Percentiles rank a stretch among this genome's conserved stretches.
phyloP scores from a whole-genome alignment of 257 asterid genomes.

The Handroanthus guayacan region DNA sequence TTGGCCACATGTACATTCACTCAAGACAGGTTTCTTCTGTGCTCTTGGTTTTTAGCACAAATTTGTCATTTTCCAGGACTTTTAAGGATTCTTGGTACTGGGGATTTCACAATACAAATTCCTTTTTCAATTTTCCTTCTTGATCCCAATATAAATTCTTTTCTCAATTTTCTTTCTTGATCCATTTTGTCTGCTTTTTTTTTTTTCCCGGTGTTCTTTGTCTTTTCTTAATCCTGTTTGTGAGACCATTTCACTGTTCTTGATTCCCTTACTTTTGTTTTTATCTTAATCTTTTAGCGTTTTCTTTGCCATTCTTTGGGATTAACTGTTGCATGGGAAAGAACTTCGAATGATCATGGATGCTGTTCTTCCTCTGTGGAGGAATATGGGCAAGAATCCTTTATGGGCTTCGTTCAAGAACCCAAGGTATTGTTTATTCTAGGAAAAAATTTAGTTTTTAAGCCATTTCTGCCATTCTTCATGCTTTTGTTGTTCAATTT shows the following conservation, averaged over 20 bases:
- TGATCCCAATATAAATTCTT: not conserved
- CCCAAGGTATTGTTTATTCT: conserved; percentile 38
- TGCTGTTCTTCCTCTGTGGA: conserved; percentile 30
- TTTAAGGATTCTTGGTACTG: conserved; percentile 11
- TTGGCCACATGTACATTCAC: conserved; percentile 11
- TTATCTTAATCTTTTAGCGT: not conserved
- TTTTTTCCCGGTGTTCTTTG: conserved; percentile 13
- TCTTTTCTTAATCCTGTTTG: not conserved
- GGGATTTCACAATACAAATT: conserved; percentile 7
- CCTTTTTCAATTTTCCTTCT: not conserved
- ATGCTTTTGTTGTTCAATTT: not conserved
- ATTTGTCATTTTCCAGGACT: not conserved
- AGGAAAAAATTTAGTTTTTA: not conserved
- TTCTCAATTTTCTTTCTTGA: not conserved
- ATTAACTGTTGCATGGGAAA: conserved; percentile 27
- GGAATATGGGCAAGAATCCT: conserved; percentile 39
- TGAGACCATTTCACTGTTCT: not conserved
- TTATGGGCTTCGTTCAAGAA: conserved; percentile 51
- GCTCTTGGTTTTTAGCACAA: not conserved
- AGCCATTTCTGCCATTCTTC: not conserved
- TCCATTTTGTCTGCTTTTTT: not conserved
- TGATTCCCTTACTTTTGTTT: not conserved
- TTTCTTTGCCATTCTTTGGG: not conserved
- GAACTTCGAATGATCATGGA: not conserved
- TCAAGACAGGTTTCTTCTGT: not conserved